Conservation (phyloP, 1,284 basidiomycete genomes). For the Rhodotorula sp. region DNA sequence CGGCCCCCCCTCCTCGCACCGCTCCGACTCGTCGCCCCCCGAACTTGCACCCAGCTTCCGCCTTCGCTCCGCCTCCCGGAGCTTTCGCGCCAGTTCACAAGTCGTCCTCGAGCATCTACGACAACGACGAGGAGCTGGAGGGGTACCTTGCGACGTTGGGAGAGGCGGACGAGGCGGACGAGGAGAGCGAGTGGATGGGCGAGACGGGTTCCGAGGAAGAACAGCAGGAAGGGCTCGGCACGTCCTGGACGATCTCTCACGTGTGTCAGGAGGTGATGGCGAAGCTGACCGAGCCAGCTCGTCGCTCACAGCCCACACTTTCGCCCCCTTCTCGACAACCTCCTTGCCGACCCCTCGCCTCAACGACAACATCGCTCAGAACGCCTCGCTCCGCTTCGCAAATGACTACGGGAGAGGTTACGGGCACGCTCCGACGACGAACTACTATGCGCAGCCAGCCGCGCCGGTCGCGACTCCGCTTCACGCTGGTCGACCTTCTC, state of each 20-base stretch:
- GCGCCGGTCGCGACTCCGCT: no score
- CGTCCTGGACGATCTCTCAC: background rate
- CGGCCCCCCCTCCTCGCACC: background rate
- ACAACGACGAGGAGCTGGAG: constrained; percentile 14
- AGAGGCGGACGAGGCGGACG: background rate
- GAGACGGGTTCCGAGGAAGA: background rate
- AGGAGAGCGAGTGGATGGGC: background rate
- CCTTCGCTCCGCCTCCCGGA: background rate
- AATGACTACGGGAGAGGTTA: no score
- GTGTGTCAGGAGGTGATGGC: background rate
- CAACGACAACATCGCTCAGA: no score
- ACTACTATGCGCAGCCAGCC: no score
- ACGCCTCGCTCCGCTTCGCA: no score
- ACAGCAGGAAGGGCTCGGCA: background rate
- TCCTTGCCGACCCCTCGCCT: no score
- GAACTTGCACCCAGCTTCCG: background rate
- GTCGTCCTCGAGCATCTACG: constrained; percentile 10
- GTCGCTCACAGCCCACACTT: background rate
- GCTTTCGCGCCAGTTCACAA: background rate
- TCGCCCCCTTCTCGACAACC: no score
- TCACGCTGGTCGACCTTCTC: no score
- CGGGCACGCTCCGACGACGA: no score
- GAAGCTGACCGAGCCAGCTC: background rate
- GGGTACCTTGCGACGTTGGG: background rate
- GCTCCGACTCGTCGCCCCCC: background rate